These are phyloP conservation scores for Avena insularis DNA, from an alignment of 176 grass and related monocot species.

Conservation along the genomic window DNA sequence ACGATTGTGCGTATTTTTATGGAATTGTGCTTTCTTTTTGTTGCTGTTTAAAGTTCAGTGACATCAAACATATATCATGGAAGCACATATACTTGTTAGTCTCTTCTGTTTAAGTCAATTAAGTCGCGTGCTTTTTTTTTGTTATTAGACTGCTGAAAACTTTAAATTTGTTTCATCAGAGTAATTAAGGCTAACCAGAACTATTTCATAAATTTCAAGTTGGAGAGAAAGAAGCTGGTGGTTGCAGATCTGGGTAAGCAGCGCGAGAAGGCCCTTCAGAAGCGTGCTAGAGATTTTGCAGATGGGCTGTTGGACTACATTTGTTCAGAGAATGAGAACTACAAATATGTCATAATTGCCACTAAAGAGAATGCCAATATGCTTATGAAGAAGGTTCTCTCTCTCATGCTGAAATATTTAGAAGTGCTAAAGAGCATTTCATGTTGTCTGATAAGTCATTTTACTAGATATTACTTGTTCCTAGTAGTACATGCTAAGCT, in stretches of 20 bases:
- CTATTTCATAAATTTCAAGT: slow-evolving; percentile 13
- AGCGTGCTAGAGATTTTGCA: slow-evolving; percentile 4
- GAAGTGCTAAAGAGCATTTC: slow-evolving; percentile 3
- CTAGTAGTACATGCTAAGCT: neutral
- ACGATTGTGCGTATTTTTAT: neutral
- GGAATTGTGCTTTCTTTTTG: neutral
- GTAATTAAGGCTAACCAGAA: neutral
- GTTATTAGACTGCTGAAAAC: neutral
- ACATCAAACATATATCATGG: neutral
- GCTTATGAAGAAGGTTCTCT: slow-evolving; percentile 31
- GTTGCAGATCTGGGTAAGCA: neutral
- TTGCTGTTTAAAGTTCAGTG: neutral
- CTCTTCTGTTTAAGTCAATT: slow-evolving; percentile 5
- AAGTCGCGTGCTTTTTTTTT: neutral
- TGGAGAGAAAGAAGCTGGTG: neutral
- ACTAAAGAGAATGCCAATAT: slow-evolving; percentile 25
- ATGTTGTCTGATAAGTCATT: slow-evolving; percentile 7
- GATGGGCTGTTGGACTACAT: slow-evolving; percentile 25
- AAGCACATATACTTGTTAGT: neutral
- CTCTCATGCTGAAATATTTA: neutral
- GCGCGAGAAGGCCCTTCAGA: neutral
- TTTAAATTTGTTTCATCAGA: neutral
- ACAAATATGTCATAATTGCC: slow-evolving; percentile 24
- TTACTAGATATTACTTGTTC: neutral
- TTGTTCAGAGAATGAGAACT: slow-evolving; percentile 20